These are phyloP conservation scores for Capsicum pubescens DNA, from an alignment of 257 asterid genomes.

Conservation along the genomic window DNA sequence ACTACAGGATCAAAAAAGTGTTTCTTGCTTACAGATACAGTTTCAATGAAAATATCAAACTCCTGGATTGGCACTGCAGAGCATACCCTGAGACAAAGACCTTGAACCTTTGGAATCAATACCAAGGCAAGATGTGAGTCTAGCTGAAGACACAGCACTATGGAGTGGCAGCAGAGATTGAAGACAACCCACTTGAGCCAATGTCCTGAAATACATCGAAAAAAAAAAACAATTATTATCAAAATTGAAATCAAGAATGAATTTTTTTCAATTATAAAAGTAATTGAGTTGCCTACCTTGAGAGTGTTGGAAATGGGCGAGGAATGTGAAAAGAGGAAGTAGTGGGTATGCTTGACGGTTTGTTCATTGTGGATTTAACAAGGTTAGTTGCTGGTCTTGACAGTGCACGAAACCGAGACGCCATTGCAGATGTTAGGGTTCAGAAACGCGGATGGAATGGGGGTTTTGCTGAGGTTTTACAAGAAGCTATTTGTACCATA, in stretches of 20 bases:
- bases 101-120: conserved; percentile 75
- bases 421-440: conserved; percentile 56
- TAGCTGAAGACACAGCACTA: conserved; percentile 76
- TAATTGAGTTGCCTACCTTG: conserved; percentile 43
- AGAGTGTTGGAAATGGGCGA: conserved; percentile 39
- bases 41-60: conserved; percentile 73
- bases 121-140: conserved; percentile 87
- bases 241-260: background rate
- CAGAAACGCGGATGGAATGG: background rate
- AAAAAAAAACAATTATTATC: background rate
- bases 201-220: conserved; percentile 43
- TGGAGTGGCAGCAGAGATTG: conserved; percentile 82
- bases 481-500: background rate
- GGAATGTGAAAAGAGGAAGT: conserved; percentile 31
- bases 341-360: conserved; percentile 46
- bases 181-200: conserved; percentile 63
- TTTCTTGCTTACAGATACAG: conserved; percentile 64
- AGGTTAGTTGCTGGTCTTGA: conserved; percentile 73
- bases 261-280: background rate
- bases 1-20: background rate
- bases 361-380: conserved; percentile 55
- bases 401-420: conserved; percentile 69
- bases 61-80: conserved; percentile 96
- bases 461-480: conserved; percentile 42
- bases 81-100: conserved; percentile 99